phyloP scores from a whole-genome alignment of 2,329 filamentous ascomycete genomes.

The Penicillium sp. region DNA sequence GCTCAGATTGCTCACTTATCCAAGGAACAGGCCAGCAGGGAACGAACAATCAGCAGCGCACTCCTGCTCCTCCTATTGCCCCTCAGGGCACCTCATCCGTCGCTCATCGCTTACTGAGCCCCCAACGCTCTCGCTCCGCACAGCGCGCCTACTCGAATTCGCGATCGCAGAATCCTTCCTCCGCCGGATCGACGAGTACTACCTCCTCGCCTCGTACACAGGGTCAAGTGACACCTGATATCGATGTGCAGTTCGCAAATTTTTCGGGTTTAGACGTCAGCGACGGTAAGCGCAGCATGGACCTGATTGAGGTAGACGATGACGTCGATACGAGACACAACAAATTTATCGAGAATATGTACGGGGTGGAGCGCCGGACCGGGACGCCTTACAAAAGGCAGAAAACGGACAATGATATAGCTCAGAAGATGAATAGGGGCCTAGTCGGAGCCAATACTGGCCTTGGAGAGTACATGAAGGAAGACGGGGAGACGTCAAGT shows the following conservation, averaged over 20 bases:
- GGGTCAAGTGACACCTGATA: conserved; percentile 20
- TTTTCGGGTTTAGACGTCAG: conserved; percentile 27
- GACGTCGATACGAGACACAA: conserved; percentile 28
- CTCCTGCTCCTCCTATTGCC: conserved; percentile 22
- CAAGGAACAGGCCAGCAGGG: conserved; percentile 30
- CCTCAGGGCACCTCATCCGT: conserved; percentile 33
- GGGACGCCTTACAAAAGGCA: conserved; percentile 67
- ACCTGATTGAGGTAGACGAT: conserved; percentile 36
- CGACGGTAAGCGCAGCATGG: conserved; percentile 36
- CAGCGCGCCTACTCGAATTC: conserved; percentile 20
- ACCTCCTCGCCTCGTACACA: conserved; percentile 19
- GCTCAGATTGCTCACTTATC: conserved; percentile 29
- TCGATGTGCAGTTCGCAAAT: conserved; percentile 38
- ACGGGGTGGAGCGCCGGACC: conserved; percentile 72
- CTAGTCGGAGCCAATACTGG: conserved; percentile 56
- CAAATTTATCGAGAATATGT: conserved; percentile 72
- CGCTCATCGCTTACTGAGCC: conserved; percentile 28
- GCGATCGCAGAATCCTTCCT: conserved; percentile 18
- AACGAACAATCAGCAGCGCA: conserved; percentile 20
- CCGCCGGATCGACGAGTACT: conserved; percentile 19
- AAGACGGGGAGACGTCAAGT: conserved; percentile 57
- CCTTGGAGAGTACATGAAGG: conserved; percentile 69
- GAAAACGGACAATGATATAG: conserved; percentile 57
- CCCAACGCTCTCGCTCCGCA: conserved; percentile 22
- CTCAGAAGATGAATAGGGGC: conserved; percentile 49